Evolutionary conservation across 1,284 basidiomycete genomes (phyloP), one percentile per base, ranked within the genome.

Genomic region (Cryptococcus hybrid): DNA sequence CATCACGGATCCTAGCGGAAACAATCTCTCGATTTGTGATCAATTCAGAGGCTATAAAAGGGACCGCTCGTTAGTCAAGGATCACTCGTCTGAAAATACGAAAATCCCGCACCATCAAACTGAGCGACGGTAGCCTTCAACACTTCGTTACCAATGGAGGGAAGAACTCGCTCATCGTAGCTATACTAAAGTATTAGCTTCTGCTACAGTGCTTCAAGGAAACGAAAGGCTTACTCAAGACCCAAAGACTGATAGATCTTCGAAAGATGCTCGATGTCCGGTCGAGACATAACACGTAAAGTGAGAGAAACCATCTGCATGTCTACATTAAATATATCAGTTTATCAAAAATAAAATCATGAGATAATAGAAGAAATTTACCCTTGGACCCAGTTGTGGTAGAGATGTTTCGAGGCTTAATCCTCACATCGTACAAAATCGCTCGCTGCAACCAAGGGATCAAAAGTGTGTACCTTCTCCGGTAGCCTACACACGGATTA

Each of bases 221-320:
- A 38, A 12, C 12, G 38, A 34, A 30, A 43, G 13, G 66, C 73
- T 58, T 64, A 76, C 73, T 99, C 96, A 76, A 89, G 79, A 54
- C 95, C 95, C 51, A 99, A 84, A 65, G 84, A 87, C 80, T 96
- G 92, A 82, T 99, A 99, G 74, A 99, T 97, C 80, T 86, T 90
- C 38, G 95, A 77, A 30, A 99, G 84, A 75, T 95, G 90, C 54
- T 85, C 81, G 45, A 90, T 85, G 78, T 98, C 93, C 24, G 95
- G 96, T 58, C 93, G 83, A 39, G 92, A 96, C 68, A 99, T 85
- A 49, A 99, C 95, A 69, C 96, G 90, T 51, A 99, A 85, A 2
- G 95, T 98, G 57, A 99, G 86, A 44, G 93, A 90, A 56, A 96
- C 89, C 92, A 98, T 98, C 80, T 99, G 95, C 79, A 99, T 81